These are phyloP conservation scores for Coemansia sp. DNA, from an alignment of 192 early-diverging fungal genomes.

Conservation along the genomic window DNA sequence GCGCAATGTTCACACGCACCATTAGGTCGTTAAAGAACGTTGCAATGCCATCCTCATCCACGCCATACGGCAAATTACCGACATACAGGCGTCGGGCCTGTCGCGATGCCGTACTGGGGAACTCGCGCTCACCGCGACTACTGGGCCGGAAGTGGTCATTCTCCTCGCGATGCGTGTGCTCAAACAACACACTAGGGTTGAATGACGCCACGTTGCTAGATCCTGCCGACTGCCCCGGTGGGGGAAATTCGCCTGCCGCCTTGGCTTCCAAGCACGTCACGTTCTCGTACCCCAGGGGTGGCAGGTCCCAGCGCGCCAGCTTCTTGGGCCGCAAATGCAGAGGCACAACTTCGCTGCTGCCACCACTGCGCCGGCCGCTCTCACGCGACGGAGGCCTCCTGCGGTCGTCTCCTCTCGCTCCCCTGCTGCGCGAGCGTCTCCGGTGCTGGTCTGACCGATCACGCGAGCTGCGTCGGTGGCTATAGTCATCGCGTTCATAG, in stretches of 20 bases:
- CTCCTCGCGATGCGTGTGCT: conserved; percentile 59
- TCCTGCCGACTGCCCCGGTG: conserved; percentile 36
- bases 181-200: conserved; percentile 39
- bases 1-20: conserved; percentile 73
- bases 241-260: conserved; percentile 67
- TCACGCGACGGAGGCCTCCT: conserved; percentile 44
- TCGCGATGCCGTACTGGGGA: conserved; percentile 58
- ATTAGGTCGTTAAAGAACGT: conserved; percentile 90
- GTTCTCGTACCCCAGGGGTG: conserved; percentile 87
- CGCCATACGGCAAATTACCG: conserved; percentile 83
- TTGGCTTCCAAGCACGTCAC: conserved; percentile 88
- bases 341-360: conserved; percentile 60
- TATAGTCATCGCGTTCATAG: conserved; percentile 56
- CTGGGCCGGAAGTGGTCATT: conserved; percentile 47
- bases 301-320: conserved; percentile 90
- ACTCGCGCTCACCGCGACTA: conserved; percentile 50
- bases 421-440: conserved; percentile 56
- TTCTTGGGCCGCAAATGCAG: conserved; percentile 77
- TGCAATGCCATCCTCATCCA: conserved; percentile 71
- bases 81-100: conserved; percentile 90
- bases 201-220: conserved; percentile 53
- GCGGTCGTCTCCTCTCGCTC: conserved; percentile 15
- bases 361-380: conserved; percentile 42
- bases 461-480: conserved; percentile 28
- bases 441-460: conserved; percentile 47